These are phyloP conservation scores for Cyberlindnera mycetangii DNA, from an alignment of 805 yeast genomes.

Conservation along the genomic window DNA sequence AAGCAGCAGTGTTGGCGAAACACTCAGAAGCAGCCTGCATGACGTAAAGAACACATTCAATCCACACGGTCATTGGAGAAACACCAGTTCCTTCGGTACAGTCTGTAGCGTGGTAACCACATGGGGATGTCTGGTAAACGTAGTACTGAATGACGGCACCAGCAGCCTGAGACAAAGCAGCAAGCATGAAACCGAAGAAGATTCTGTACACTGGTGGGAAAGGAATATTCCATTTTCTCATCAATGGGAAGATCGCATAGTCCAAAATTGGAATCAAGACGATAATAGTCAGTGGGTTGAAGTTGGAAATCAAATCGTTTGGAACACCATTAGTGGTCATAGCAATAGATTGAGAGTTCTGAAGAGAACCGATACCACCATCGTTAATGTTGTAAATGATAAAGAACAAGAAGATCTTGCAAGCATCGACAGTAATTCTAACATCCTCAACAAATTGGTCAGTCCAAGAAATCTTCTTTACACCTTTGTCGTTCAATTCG, in stretches of 20 bases:
- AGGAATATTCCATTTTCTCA: constrained; percentile 45
- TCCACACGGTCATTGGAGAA: constrained; percentile 56
- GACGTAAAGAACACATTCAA: constrained; percentile 64
- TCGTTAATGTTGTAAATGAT: constrained; percentile 74
- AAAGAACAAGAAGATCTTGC: constrained; percentile 68
- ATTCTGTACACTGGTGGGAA: constrained; percentile 74
- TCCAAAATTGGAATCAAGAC: constrained; percentile 76
- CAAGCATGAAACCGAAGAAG: constrained; percentile 65
- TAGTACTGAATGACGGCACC: constrained; percentile 61
- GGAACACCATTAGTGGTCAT: constrained; percentile 78
- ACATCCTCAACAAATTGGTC: constrained; percentile 76
- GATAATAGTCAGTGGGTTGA: constrained; percentile 73
- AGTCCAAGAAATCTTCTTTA: constrained; percentile 44
- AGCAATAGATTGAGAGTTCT: constrained; percentile 55
- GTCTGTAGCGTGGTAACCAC: constrained; percentile 59
- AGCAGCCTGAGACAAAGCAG: constrained; percentile 34
- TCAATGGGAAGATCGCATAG: constrained; percentile 50
- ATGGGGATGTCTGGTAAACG: constrained; percentile 70
- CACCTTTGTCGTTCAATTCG: constrained; percentile 23
- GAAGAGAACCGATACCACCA: constrained; percentile 53
- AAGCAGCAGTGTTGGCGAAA: constrained; percentile 76
- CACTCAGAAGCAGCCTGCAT: constrained; percentile 74
- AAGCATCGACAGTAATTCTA: constrained; percentile 59
- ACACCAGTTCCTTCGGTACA: constrained; percentile 38
- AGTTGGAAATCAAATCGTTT: constrained; percentile 73